Base-by-base conservation (phyloP, 257 asterid genomes). In the Scutellaria galericulata region DNA sequence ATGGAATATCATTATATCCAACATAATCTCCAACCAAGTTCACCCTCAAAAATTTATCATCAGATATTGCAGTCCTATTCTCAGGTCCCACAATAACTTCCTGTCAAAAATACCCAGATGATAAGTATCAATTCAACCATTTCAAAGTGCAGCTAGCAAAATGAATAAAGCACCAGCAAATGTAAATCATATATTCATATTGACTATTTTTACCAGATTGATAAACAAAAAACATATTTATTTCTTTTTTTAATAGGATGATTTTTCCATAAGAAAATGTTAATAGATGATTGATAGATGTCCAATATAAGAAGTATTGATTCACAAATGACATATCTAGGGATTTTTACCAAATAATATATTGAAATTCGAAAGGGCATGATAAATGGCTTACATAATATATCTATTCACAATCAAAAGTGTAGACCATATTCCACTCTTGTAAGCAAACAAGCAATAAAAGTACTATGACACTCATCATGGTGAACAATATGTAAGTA, bases 21-120 rank as follows among this genome's bases (percentile, higher is more conserved):
- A 84, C 86, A 79, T 87, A 95, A 79, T 95, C 99, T 53, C 99
- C 99, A 68, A 95, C 81, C 60, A 95, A 81, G 83, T 88, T 90
- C 67, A 84, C 98, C 80, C 86, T 85, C 79, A 95, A 80, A 76
- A 95, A 90, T 46, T 87, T 90, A 72, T 95, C 99, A 58, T 48
- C 75, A 44, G 99, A 95, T 81, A 88, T 81, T 56, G 96, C 97
- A 37, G 96, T 83, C 83, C 99, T 86, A 71, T 95, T 88, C 50
- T 83, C 83, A 8, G 99, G 99, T 72, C 98, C 96, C 68, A 92
- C 89, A 62, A 80, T 75, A 65, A 95, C 96, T 81, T 86, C 97
- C 99, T 94, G 93, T 61, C 44, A 70, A 69, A 72, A 46, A 41
- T 37, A 18, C 56, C 2, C 27, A 24, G 27, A 24, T 24, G 27